A percentile compares a stretch with the other conserved stretches of the same genome.
These are phyloP conservation scores for Myochromella boudieri DNA, from an alignment of 768 basidiomycete species.

Conservation along the genomic window DNA sequence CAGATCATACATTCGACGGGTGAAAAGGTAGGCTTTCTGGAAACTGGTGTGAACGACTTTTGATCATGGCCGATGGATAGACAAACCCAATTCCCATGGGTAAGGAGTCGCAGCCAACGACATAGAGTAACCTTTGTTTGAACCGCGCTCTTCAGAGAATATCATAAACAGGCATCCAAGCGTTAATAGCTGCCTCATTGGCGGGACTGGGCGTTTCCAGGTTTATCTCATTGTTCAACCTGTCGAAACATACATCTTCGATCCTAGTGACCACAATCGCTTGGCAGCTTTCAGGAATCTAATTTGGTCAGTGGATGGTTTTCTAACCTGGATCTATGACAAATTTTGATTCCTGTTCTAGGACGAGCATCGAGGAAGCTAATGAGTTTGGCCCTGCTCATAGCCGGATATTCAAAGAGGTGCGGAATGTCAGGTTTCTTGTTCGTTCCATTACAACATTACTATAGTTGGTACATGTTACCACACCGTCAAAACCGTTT, in stretches of 20 bases:
- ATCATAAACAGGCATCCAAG: conserved; percentile 33
- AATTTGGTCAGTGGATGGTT: conserved; percentile 35
- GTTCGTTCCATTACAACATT: neutral
- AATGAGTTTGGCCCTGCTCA: conserved; percentile 40
- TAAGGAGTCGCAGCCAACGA: conserved; percentile 7
- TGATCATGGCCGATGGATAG: conserved; percentile 17
- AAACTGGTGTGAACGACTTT: neutral
- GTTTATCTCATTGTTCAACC: conserved; percentile 43
- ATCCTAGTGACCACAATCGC: conserved; percentile 25
- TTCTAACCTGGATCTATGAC: too few species aligned
- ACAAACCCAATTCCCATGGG: conserved; percentile 39
- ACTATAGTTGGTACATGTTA: conserved; percentile 40
- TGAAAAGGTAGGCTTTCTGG: conserved; percentile 30
- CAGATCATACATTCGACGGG: conserved; percentile 44
- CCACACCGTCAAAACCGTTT: conserved; percentile 34
- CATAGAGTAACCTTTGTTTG: neutral
- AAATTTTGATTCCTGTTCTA: too few species aligned
- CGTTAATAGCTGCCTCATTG: conserved; percentile 33
- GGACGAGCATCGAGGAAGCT: conserved; percentile 38
- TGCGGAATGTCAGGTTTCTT: conserved; percentile 10
- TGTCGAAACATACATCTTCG: conserved; percentile 23
- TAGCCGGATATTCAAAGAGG: conserved; percentile 47
- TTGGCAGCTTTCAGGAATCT: conserved; percentile 31
- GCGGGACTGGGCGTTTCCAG: conserved; percentile 39
- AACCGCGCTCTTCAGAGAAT: conserved; percentile 12